These are phyloP conservation scores for Astrothelium macrocarpum DNA, from an alignment of 495 filamentous ascomycete species.

Conservation along the genomic window DNA sequence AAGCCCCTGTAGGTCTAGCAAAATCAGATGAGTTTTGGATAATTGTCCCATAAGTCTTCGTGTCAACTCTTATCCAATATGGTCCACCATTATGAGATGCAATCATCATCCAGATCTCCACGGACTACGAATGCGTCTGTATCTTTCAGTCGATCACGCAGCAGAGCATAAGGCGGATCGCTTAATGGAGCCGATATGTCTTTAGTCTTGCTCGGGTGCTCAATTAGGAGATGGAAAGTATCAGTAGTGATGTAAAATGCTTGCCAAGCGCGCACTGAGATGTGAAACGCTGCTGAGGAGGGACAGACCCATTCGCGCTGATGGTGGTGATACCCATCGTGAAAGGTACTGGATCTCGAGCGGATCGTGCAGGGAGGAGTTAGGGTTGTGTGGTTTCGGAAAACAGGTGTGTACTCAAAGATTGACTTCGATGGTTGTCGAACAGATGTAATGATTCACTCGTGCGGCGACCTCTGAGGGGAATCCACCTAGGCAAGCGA, in stretches of 20 bases:
- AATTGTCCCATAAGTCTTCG: not conserved
- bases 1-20: not conserved
- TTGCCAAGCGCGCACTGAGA: not conserved
- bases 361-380: not conserved
- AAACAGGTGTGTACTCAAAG: too few relatives aligned
- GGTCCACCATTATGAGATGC: not conserved
- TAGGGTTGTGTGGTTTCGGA: not conserved
- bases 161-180: not conserved
- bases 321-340: not conserved
- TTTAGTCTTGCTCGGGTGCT: not conserved
- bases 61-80: not conserved
- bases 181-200: not conserved
- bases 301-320: not conserved
- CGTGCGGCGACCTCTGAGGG: not conserved
- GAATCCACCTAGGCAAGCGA: too few relatives aligned
- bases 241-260: not conserved
- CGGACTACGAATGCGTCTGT: not conserved
- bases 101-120: not conserved
- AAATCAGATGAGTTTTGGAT: constrained; percentile 1
- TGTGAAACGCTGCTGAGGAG: not conserved
- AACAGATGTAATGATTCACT: not conserved
- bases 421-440: constrained; percentile 1
- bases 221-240: not conserved
- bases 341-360: too few relatives aligned
- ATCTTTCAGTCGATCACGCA: not conserved